These are phyloP conservation scores for Boletales sp. DNA, from an alignment of 768 basidiomycete species.

Conservation along the genomic window DNA sequence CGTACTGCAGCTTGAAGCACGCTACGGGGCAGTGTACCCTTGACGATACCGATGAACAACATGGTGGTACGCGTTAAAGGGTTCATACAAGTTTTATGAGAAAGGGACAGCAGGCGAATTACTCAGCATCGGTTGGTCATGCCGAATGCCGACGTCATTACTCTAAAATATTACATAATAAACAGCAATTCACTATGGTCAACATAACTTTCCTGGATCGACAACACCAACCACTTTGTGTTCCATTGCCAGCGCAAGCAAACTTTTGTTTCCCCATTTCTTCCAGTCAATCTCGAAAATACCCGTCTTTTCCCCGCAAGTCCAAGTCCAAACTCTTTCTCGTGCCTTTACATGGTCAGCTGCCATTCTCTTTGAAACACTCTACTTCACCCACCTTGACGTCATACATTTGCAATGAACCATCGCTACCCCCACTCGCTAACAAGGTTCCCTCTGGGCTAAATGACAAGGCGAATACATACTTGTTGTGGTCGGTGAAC, in stretches of 20 bases:
- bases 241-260: conserved; percentile 70
- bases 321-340: conserved; percentile 63
- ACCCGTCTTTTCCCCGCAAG: conserved; percentile 56
- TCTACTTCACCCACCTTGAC: conserved; percentile 52
- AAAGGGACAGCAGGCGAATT: background rate
- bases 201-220: conserved; percentile 45
- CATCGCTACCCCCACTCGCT: conserved; percentile 79
- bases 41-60: conserved; percentile 10
- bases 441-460: conserved; percentile 71
- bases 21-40: conserved; percentile 17
- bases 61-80: conserved; percentile 10
- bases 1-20: conserved; percentile 21
- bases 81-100: background rate
- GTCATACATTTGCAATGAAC: conserved; percentile 69
- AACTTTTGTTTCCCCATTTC: conserved; percentile 46
- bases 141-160: conserved; percentile 13
- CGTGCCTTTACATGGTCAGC: conserved; percentile 31
- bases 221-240: conserved; percentile 64
- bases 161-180: background rate
- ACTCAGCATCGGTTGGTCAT: conserved; percentile 12
- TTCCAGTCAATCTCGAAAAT: conserved; percentile 81
- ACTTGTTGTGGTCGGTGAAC: conserved; percentile 67
- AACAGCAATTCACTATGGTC: background rate
- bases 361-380: background rate
- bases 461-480: conserved; percentile 72